phyloP scores from a whole-genome alignment of 768 basidiomycete genomes.

The Pleurotus sapidus region DNA sequence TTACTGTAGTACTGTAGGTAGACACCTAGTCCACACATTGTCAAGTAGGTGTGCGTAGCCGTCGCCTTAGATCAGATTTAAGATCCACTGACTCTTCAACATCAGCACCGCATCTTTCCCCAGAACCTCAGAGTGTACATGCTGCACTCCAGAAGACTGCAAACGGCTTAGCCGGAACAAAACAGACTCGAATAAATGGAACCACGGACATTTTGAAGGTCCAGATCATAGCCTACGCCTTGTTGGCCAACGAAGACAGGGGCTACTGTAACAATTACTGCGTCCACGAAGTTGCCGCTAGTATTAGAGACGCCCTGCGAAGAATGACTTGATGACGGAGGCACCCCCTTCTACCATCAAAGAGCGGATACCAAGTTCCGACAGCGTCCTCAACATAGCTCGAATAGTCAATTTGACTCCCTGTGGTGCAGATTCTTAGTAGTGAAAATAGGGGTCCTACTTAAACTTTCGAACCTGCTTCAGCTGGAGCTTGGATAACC shows the following conservation, averaged over 20 bases:
- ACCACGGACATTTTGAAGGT: slow-evolving; percentile 15
- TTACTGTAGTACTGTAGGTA: neutral
- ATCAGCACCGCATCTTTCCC: slow-evolving; percentile 33
- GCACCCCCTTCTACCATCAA: slow-evolving; percentile 98
- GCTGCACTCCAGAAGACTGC: slow-evolving; percentile 18
- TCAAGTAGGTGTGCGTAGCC: neutral
- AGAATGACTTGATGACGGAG: slow-evolving; percentile 72
- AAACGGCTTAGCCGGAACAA: neutral
- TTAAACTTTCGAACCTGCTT: slow-evolving; percentile 26
- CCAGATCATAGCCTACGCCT: slow-evolving; percentile 59
- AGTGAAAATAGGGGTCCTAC: too few species aligned
- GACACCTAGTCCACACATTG: neutral
- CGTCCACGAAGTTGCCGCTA: slow-evolving; percentile 51
- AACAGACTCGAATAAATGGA: neutral
- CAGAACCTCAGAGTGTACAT: slow-evolving; percentile 26
- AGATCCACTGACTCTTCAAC: slow-evolving; percentile 15
- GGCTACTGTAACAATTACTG: slow-evolving; percentile 81
- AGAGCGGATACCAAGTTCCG: slow-evolving; percentile 55
- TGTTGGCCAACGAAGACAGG: slow-evolving; percentile 76
- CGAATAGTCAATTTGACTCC: slow-evolving; percentile 23
- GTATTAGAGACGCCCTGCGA: slow-evolving; percentile 22
- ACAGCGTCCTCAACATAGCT: slow-evolving; percentile 49
- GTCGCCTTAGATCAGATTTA: neutral
- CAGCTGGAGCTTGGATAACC: slow-evolving; percentile 49
- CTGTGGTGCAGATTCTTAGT: too few species aligned